A percentile compares a stretch with the other conserved stretches of the same genome.
These are phyloP conservation scores for Phialemoniopsis sp. DNA, from an alignment of 2,329 filamentous ascomycete species.

Conservation along the genomic window DNA sequence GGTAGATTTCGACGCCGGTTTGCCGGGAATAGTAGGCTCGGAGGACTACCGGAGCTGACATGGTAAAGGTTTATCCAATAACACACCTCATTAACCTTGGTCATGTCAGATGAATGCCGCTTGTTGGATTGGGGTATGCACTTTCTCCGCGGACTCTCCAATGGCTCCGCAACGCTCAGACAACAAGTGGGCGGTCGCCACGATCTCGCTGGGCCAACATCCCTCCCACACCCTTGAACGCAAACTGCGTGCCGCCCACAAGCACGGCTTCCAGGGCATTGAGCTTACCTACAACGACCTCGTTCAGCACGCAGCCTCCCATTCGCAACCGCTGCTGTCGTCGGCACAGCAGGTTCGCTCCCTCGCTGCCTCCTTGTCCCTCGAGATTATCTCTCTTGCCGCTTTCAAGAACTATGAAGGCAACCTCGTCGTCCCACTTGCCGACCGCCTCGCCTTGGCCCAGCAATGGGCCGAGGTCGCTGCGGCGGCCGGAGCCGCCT, in stretches of 20 bases:
- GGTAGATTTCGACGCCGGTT: too few species aligned
- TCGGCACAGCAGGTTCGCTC: slow-evolving; percentile 11
- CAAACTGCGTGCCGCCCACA: slow-evolving; percentile 19
- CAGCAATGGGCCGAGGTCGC: slow-evolving; percentile 23
- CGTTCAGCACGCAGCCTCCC: slow-evolving; percentile 11
- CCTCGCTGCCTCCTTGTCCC: slow-evolving; percentile 16
- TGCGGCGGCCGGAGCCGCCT: slow-evolving; percentile 15
- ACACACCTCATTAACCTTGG: too few species aligned
- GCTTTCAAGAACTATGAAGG: slow-evolving; percentile 32
- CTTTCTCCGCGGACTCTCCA: too few species aligned
- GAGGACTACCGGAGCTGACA: too few species aligned
- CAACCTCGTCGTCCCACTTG: slow-evolving; percentile 13
- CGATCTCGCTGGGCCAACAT: slow-evolving; percentile 20
- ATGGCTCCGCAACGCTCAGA: too few species aligned
- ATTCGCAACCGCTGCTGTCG: slow-evolving; percentile 10
- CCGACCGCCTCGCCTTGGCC: slow-evolving; percentile 18
- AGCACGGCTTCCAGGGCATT: slow-evolving; percentile 19
- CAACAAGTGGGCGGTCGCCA: slow-evolving; percentile 17
- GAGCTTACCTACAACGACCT: slow-evolving; percentile 25
- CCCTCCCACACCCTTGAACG: slow-evolving; percentile 19
- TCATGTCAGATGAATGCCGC: too few species aligned
- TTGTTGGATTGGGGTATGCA: too few species aligned
- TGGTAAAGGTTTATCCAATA: too few species aligned
- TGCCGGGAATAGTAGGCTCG: too few species aligned
- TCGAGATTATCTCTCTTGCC: slow-evolving; percentile 25